phyloP scores from a whole-genome alignment of 2,329 filamentous ascomycete species.

The Coniella vitis region DNA sequence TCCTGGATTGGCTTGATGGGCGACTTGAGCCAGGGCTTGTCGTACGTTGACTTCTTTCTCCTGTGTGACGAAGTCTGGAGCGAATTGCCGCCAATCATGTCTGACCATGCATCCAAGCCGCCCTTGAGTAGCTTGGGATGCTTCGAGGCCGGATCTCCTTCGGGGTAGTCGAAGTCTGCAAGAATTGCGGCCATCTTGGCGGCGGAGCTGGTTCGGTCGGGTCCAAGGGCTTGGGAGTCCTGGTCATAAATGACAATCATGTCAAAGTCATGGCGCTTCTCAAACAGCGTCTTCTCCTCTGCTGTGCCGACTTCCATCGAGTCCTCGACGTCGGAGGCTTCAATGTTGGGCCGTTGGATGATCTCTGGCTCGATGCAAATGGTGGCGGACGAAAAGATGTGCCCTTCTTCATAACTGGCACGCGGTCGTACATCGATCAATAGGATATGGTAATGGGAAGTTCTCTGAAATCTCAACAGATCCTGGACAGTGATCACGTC shows the following conservation, averaged over 20 bases:
- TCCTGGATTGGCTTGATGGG: conserved; percentile 61
- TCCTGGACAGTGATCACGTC: conserved; percentile 60
- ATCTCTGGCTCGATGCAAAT: conserved; percentile 85
- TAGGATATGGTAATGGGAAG: conserved; percentile 56
- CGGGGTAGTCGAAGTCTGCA: conserved; percentile 68
- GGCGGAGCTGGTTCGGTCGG: conserved; percentile 41
- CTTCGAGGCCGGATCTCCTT: conserved; percentile 26
- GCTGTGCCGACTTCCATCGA: conserved; percentile 64
- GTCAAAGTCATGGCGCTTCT: conserved; percentile 67
- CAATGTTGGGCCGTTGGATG: conserved; percentile 60
- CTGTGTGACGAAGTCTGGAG: conserved; percentile 36
- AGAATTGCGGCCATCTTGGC: conserved; percentile 72
- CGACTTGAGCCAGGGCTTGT: conserved; percentile 34
- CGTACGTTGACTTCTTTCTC: conserved; percentile 13
- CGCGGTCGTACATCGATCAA: conserved; percentile 81
- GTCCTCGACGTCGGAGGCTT: conserved; percentile 56
- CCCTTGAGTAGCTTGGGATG: conserved; percentile 73
- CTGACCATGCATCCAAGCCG: conserved; percentile 79
- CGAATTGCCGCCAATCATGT: conserved; percentile 68
- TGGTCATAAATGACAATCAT: conserved; percentile 89
- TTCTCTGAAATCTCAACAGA: conserved; percentile 62
- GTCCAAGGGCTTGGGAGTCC: conserved; percentile 49
- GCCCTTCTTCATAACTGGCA: conserved; percentile 77
- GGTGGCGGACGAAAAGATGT: conserved; percentile 75
- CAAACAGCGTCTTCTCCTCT: conserved; percentile 71